These are phyloP conservation scores for Silene uniflora DNA, from an alignment of 148 eudicot species.

Conservation along the genomic window DNA sequence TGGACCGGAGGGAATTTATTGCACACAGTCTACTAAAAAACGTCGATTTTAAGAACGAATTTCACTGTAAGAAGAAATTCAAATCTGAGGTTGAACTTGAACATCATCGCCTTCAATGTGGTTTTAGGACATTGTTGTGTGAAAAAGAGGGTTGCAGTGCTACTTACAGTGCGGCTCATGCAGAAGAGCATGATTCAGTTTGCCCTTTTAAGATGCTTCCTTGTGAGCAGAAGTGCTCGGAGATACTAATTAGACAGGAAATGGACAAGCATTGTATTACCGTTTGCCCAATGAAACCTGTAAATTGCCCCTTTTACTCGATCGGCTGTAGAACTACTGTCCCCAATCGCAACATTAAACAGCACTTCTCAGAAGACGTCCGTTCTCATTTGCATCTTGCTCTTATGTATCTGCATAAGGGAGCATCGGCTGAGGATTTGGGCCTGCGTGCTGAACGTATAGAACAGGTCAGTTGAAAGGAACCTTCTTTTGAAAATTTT, in stretches of 20 bases:
- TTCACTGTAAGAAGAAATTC: constrained; percentile 71
- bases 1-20: constrained; percentile 70
- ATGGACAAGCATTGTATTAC: constrained; percentile 98
- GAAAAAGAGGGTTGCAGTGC: constrained; percentile 73
- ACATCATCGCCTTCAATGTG: constrained; percentile 51
- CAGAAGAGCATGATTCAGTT: constrained; percentile 55
- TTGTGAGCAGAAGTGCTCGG: constrained; percentile 87
- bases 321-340: constrained; percentile 65
- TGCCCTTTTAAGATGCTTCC: constrained; percentile 88
- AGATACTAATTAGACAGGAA: constrained; percentile 65
- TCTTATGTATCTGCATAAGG: constrained; percentile 59
- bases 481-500: neutral
- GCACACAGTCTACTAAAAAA: constrained; percentile 69
- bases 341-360: constrained; percentile 47
- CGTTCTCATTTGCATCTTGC: constrained; percentile 52
- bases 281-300: constrained; percentile 82
- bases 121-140: constrained; percentile 68
- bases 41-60: constrained; percentile 63
- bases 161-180: constrained; percentile 60
- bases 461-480: constrained; percentile 43
- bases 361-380: constrained; percentile 55
- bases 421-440: constrained; percentile 48
- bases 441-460: constrained; percentile 49
- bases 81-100: constrained; percentile 51
- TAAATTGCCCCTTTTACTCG: constrained; percentile 73